phyloP scores from a whole-genome alignment of 495 filamentous ascomycete species.

The Penicillium nucicola region DNA sequence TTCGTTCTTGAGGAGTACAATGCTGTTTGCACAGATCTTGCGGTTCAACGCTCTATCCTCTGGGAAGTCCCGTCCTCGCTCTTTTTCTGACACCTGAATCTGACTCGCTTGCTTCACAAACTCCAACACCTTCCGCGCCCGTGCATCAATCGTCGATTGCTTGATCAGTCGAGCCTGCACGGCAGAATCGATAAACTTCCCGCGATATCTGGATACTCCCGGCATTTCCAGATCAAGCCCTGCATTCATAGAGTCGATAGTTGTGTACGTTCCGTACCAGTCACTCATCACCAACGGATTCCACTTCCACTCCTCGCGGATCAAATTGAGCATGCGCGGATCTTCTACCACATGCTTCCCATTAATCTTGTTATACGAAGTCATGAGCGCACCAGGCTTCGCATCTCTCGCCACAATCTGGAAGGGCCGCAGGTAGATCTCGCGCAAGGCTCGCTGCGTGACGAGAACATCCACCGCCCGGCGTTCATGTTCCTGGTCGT shows the following conservation, averaged over 20 bases:
- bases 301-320: conserved; percentile 68
- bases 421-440: conserved; percentile 72
- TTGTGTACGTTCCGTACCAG: conserved; percentile 56
- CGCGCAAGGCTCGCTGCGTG: conserved; percentile 63
- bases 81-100: conserved; percentile 50
- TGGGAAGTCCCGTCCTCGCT: conserved; percentile 53
- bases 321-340: conserved; percentile 50
- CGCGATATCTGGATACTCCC: conserved; percentile 56
- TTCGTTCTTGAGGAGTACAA: conserved; percentile 77
- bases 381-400: conserved; percentile 66
- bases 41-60: conserved; percentile 61
- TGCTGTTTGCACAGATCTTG: conserved; percentile 56
- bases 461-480: conserved; percentile 59
- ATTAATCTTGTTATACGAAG: conserved; percentile 71
- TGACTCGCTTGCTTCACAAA: conserved; percentile 39
- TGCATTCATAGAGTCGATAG: conserved; percentile 55
- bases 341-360: conserved; percentile 65
- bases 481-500: conserved; percentile 67
- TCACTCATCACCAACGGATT: conserved; percentile 40
- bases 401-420: conserved; percentile 63
- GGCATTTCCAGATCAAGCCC: conserved; percentile 73
- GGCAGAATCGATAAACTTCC: conserved; percentile 33
- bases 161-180: conserved; percentile 58
- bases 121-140: conserved; percentile 54
- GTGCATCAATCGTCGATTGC: conserved; percentile 49